Conservation (phyloP, 352 stramenopile genomes). For the Pythium biforme region DNA sequence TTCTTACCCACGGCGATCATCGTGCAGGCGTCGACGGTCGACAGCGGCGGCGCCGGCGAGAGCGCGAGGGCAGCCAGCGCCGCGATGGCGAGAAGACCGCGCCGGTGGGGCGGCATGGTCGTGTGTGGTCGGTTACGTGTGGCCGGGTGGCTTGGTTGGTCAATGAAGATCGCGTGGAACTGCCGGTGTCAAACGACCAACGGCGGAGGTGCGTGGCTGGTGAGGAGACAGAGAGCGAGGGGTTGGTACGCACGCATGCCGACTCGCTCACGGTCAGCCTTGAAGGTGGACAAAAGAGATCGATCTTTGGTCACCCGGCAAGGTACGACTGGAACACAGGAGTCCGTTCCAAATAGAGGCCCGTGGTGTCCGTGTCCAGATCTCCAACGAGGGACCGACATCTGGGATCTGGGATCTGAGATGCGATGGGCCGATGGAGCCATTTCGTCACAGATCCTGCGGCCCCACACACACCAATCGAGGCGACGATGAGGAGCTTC, state of each 20-base stretch:
- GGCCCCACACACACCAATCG: no score
- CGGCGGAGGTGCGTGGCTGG: background rate
- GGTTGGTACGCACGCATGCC: background rate
- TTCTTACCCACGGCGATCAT: constrained; percentile 69
- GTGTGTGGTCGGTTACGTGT: constrained; percentile 5
- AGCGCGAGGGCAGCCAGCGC: constrained; percentile 13
- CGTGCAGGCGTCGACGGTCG: constrained; percentile 54
- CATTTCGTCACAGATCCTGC: no score
- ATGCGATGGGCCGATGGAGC: no score
- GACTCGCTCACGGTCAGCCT: constrained; percentile 8
- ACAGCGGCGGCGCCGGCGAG: background rate
- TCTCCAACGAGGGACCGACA: no score
- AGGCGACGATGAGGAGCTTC: no score
- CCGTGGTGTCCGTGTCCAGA: no score
- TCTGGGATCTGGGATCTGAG: no score
- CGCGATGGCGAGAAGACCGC: constrained; percentile 5
- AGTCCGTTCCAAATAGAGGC: no score
- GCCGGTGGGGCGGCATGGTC: background rate
- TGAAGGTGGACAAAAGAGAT: constrained; percentile 3
- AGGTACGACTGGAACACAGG: constrained; percentile 1
- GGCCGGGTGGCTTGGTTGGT: background rate
- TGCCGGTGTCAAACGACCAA: background rate
- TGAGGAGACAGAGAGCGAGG: background rate
- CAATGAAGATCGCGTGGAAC: background rate
- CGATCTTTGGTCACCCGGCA: background rate